Evolutionary conservation across 192 early-diverging fungal species (phyloP).

Genomic region (Mortierella claussenii): DNA sequence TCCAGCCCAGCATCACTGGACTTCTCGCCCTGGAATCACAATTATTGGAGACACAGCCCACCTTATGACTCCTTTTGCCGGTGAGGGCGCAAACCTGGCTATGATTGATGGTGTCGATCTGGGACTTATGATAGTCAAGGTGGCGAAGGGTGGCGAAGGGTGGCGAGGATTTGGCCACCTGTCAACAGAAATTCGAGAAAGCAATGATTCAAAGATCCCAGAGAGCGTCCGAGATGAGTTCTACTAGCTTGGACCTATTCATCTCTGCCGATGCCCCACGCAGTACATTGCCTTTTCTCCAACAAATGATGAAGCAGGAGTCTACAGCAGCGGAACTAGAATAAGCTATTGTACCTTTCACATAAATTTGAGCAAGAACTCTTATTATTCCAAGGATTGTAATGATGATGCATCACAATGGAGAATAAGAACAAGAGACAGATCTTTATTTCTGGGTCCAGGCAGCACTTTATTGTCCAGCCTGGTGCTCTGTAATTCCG

Average conservation of each 20-base stretch:
- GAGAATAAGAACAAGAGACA: too few species aligned
- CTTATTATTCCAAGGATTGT: too few species aligned
- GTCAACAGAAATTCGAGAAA: constrained; percentile 19
- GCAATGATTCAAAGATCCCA: constrained; percentile 12
- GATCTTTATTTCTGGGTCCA: too few species aligned
- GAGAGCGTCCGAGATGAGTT: constrained; percentile 1
- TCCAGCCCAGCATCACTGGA: constrained; percentile 39
- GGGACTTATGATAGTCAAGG: constrained; percentile 5
- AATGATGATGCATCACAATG: too few species aligned
- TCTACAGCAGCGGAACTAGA: too few species aligned
- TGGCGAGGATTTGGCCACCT: constrained; percentile 1
- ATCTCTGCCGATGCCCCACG: constrained; percentile 7
- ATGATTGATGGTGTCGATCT: constrained; percentile 50
- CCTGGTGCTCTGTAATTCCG: too few species aligned
- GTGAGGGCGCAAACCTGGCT: constrained; percentile 60
- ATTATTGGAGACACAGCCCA: constrained; percentile 61
- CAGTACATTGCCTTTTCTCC: too few species aligned
- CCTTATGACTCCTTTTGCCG: constrained; percentile 57
- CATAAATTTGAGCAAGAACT: too few species aligned
- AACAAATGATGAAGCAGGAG: too few species aligned
- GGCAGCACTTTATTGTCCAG: too few species aligned
- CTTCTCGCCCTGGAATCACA: constrained; percentile 29
- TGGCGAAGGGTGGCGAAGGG: neutral
- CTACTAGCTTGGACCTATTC: constrained; percentile 1
- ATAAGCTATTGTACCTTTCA: too few species aligned